phyloP scores from a whole-genome alignment of 2,329 filamentous ascomycete species.

The Botrytis squamosa region DNA sequence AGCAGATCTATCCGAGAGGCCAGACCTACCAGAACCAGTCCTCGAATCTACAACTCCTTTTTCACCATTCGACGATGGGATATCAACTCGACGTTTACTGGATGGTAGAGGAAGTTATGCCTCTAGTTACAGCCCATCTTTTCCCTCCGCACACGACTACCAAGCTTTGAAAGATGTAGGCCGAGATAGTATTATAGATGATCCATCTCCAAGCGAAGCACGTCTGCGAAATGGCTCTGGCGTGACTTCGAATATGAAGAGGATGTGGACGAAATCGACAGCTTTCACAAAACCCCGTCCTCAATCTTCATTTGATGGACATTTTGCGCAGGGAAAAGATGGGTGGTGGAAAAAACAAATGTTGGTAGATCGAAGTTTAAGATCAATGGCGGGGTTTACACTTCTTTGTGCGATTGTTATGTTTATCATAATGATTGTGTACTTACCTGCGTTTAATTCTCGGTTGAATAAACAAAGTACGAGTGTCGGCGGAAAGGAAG shows the following conservation, averaged over 20 bases:
- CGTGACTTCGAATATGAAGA: slow-evolving; percentile 10
- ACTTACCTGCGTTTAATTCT: slow-evolving; percentile 24
- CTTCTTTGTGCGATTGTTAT: slow-evolving; percentile 27
- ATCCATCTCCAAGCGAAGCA: background rate
- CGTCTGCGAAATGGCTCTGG: background rate
- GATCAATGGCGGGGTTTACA: slow-evolving; percentile 29
- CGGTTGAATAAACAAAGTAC: slow-evolving; percentile 24
- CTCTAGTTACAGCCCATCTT: background rate
- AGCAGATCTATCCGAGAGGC: slow-evolving; percentile 13
- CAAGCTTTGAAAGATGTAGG: background rate
- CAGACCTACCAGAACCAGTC: background rate
- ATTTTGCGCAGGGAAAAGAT: slow-evolving; percentile 29
- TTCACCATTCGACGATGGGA: background rate
- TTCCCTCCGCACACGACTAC: background rate
- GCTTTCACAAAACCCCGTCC: background rate
- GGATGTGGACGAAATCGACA: slow-evolving; percentile 7
- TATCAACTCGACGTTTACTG: slow-evolving; percentile 7
- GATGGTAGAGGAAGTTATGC: background rate
- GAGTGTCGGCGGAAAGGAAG: slow-evolving; percentile 25
- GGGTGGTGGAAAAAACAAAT: slow-evolving; percentile 32
- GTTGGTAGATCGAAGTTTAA: slow-evolving; percentile 29
- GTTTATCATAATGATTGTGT: slow-evolving; percentile 26
- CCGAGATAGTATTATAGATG: background rate
- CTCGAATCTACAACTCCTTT: background rate
- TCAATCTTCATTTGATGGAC: slow-evolving; percentile 25